These are phyloP conservation scores for Symmetrospora coprosmae DNA, from an alignment of 768 basidiomycete genomes.

Conservation along the genomic window DNA sequence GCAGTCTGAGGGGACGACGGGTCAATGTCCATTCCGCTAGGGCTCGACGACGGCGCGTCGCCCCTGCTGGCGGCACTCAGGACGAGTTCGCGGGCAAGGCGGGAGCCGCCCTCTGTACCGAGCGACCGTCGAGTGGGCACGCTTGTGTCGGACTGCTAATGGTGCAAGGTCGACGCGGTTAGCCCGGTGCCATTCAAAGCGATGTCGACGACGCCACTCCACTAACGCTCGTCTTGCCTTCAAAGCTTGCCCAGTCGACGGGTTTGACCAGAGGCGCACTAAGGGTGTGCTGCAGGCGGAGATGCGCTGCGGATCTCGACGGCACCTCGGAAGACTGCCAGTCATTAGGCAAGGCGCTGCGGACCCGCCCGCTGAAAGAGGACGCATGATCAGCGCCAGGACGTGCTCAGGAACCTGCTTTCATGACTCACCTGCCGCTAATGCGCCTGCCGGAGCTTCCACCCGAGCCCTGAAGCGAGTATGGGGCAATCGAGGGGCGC, in stretches of 20 bases:
- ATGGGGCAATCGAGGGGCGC: constrained; percentile 3
- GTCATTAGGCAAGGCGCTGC: constrained; percentile 5
- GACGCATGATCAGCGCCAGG: neutral
- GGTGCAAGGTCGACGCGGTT: neutral
- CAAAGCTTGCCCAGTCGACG: neutral
- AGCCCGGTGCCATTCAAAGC: neutral
- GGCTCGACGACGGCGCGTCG: too few species aligned
- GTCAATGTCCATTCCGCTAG: constrained; percentile 1
- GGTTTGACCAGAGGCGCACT: constrained; percentile 13
- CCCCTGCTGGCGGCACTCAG: too few species aligned
- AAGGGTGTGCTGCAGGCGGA: constrained; percentile 3
- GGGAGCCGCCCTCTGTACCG: neutral
- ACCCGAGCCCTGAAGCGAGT: constrained; percentile 2
- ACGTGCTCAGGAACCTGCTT: neutral
- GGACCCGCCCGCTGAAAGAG: neutral
- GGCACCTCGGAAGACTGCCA: too few species aligned
- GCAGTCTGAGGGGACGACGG: neutral
- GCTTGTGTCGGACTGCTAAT: constrained; percentile 4
- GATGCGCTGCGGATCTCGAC: neutral
- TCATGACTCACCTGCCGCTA: constrained; percentile 14
- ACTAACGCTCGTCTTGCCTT: constrained; percentile 5
- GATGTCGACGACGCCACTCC: too few species aligned
- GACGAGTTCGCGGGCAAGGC: neutral
- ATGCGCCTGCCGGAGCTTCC: constrained; percentile 4
- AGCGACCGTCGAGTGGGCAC: constrained; percentile 4